Conservation (phyloP, 768 basidiomycete genomes). For the Trametes villosa region DNA sequence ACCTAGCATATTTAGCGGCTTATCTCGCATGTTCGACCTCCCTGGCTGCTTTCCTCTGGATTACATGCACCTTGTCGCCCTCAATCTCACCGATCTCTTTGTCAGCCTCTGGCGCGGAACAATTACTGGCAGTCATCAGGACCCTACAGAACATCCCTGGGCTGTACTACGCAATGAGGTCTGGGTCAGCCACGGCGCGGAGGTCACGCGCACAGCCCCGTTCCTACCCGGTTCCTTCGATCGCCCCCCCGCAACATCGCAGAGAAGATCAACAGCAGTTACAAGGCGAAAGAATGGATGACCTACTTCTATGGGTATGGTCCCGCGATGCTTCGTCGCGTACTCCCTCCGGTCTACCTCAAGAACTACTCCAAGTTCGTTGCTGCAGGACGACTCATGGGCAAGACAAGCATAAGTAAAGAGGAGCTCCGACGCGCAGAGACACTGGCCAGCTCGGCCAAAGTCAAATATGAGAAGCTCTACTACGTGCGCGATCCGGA, state of each 20-base stretch:
- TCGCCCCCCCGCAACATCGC: conserved; percentile 45
- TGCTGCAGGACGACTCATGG: conserved; percentile 24
- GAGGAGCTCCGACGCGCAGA: conserved; percentile 31
- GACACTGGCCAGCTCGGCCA: conserved; percentile 31
- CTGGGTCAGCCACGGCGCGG: neutral
- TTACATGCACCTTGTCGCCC: conserved; percentile 42
- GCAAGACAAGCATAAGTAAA: conserved; percentile 19
- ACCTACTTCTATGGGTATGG: conserved; percentile 27
- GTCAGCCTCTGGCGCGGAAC: conserved; percentile 40
- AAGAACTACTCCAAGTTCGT: conserved; percentile 33
- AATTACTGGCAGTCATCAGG: conserved; percentile 18
- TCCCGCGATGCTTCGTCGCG: conserved; percentile 32
- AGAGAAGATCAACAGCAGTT: conserved; percentile 41
- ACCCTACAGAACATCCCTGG: conserved; percentile 33
- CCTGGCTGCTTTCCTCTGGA: conserved; percentile 37
- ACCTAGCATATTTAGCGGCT: conserved; percentile 39
- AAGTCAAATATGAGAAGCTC: conserved; percentile 38
- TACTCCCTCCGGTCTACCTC: conserved; percentile 32
- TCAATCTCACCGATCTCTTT: conserved; percentile 44
- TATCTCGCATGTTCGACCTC: conserved; percentile 13
- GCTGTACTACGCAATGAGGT: conserved; percentile 32
- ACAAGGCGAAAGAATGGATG: conserved; percentile 36
- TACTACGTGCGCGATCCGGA: conserved; percentile 35
- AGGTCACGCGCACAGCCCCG: conserved; percentile 36
- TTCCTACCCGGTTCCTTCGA: conserved; percentile 48